Percentiles rank a stretch among this genome's conserved stretches.
These are phyloP conservation scores for Clarireedia homoeocarpa DNA, from an alignment of 2,329 filamentous ascomycete species.

Conservation along the genomic window DNA sequence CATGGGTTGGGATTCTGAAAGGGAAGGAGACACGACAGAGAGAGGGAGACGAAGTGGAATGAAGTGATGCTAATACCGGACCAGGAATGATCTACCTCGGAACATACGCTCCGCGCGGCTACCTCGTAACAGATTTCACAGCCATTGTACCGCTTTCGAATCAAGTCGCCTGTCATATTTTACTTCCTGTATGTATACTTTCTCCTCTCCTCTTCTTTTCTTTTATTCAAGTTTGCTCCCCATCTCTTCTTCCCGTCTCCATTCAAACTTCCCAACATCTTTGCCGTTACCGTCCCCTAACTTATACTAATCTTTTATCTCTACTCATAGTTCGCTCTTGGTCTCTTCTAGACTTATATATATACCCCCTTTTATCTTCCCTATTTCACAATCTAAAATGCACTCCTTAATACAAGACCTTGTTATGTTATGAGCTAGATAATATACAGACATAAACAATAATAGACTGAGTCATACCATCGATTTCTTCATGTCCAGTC, in stretches of 20 bases:
- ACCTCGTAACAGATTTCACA: conserved; percentile 49
- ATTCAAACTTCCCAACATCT: neutral
- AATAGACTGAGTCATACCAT: neutral
- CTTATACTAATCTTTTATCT: neutral
- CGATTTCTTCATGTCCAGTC: neutral
- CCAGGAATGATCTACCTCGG: conserved; percentile 24
- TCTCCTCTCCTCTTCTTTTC: neutral
- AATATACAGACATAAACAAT: too few species aligned
- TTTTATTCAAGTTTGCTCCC: neutral
- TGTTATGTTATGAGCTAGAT: too few species aligned
- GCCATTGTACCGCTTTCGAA: conserved; percentile 51
- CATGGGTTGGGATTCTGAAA: neutral
- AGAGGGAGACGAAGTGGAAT: neutral
- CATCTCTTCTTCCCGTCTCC: neutral
- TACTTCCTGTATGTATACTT: conserved; percentile 12
- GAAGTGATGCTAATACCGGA: neutral
- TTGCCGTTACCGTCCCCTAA: neutral
- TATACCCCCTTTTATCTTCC: too few species aligned
- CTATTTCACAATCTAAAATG: too few species aligned
- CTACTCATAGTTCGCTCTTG: neutral
- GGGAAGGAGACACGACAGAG: neutral
- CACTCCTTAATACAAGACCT: too few species aligned
- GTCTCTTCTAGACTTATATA: neutral
- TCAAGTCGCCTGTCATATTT: conserved; percentile 16
- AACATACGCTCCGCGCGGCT: conserved; percentile 31